Conservation (phyloP, 495 filamentous ascomycete genomes). For the Halenospora varia region DNA sequence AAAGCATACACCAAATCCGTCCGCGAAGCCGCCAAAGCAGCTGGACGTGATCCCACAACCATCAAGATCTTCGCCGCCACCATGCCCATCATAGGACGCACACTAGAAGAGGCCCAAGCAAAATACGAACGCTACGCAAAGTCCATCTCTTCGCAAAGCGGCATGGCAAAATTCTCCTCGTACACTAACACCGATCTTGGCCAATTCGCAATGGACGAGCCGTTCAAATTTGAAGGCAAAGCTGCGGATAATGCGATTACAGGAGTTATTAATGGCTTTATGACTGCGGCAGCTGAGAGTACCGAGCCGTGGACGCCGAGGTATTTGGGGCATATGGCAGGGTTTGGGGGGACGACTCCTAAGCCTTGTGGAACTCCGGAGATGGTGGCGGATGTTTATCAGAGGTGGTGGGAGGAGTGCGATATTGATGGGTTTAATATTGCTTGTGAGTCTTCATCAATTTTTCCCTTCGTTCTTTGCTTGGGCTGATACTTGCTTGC, state of each 20-base stretch:
- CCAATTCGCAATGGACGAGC: slow-evolving; percentile 47
- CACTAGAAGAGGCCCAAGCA: slow-evolving; percentile 49
- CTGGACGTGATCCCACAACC: slow-evolving; percentile 48
- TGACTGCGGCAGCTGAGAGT: background rate
- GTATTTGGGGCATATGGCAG: background rate
- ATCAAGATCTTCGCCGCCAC: slow-evolving; percentile 59
- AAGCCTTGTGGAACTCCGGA: slow-evolving; percentile 49
- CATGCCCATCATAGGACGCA: slow-evolving; percentile 51
- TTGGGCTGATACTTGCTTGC: too few species aligned
- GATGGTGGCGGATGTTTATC: slow-evolving; percentile 56
- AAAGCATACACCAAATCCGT: slow-evolving; percentile 48
- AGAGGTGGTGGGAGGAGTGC: slow-evolving; percentile 54
- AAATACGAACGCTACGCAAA: slow-evolving; percentile 49
- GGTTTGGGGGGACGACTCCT: slow-evolving; percentile 48
- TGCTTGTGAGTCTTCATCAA: slow-evolving; percentile 9
- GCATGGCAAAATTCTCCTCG: slow-evolving; percentile 53
- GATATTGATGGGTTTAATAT: slow-evolving; percentile 63
- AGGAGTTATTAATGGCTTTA: background rate
- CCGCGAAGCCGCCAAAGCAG: slow-evolving; percentile 40
- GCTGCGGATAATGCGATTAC: background rate
- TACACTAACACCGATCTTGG: slow-evolving; percentile 61
- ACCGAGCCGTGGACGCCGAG: too few species aligned
- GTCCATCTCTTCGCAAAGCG: slow-evolving; percentile 48
- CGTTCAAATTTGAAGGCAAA: background rate
- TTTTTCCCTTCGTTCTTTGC: background rate